A percentile compares a stretch with the other conserved stretches of the same genome.
phyloP scores from a whole-genome alignment of 768 basidiomycete genomes.

The Amanita exitialis region DNA sequence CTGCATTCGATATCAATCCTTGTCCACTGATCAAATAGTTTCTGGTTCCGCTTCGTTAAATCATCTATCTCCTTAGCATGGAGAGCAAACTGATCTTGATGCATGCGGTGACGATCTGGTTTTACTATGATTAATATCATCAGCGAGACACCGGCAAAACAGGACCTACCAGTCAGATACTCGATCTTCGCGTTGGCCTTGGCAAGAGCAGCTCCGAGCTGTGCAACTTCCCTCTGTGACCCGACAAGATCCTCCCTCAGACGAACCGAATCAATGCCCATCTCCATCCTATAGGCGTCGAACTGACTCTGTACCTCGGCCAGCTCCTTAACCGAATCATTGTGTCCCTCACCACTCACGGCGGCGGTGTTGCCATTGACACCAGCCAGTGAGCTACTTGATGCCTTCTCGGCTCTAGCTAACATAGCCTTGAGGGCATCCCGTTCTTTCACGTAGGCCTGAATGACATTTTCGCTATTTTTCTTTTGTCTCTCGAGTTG shows the following conservation, averaged over 20 bases:
- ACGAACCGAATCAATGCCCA: constrained; percentile 63
- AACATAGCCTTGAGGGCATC: constrained; percentile 78
- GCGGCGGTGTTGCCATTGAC: constrained; percentile 9
- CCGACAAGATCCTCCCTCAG: constrained; percentile 59
- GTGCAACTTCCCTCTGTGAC: constrained; percentile 60
- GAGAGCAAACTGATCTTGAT: constrained; percentile 56
- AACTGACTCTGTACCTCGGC: constrained; percentile 72
- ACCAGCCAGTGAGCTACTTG: constrained; percentile 12
- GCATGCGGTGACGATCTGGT: constrained; percentile 60
- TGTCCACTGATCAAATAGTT: constrained; percentile 64
- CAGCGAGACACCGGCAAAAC: not conserved
- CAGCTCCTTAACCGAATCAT: constrained; percentile 48
- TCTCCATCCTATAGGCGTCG: constrained; percentile 71
- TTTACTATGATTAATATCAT: not conserved
- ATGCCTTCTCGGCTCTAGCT: constrained; percentile 35
- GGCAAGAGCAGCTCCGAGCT: constrained; percentile 58
- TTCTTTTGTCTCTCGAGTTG: constrained; percentile 76
- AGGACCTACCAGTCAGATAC: constrained; percentile 55
- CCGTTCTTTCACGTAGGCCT: constrained; percentile 79
- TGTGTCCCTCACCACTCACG: constrained; percentile 9
- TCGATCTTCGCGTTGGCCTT: constrained; percentile 81
- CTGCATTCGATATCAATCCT: constrained; percentile 68
- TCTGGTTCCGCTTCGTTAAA: constrained; percentile 56
- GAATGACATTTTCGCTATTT: constrained; percentile 56
- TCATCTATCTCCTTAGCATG: constrained; percentile 59